phyloP scores from a whole-genome alignment of 257 asterid genomes.

The Phtheirospermum japonicum region DNA sequence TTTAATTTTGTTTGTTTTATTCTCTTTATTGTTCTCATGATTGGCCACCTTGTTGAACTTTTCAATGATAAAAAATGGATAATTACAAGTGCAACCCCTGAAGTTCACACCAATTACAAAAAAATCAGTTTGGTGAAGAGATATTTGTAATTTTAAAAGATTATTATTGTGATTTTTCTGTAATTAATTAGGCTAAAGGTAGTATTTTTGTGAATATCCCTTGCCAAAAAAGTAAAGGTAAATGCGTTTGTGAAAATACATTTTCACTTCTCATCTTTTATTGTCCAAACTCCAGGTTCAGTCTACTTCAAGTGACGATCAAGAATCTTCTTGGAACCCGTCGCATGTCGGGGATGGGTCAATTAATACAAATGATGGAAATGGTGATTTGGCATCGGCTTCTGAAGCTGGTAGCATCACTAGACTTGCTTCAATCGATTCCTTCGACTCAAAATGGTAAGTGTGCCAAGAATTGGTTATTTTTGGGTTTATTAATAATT shows the following conservation, averaged over 20 bases:
- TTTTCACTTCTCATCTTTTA: slow-evolving; percentile 1
- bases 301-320: slow-evolving; percentile 53
- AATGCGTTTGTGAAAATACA: background rate
- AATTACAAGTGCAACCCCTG: no score
- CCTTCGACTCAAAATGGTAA: slow-evolving; percentile 98
- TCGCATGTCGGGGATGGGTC: slow-evolving; percentile 71
- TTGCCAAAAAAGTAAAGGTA: background rate
- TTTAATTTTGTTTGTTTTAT: background rate
- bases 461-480: slow-evolving; percentile 2
- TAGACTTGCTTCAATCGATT: slow-evolving; percentile 95
- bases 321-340: slow-evolving; percentile 81
- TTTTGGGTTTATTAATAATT: no score
- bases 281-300: slow-evolving; percentile 36
- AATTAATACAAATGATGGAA: slow-evolving; percentile 49
- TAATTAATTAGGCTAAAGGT: background rate
- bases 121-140: no score
- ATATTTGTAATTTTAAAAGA: no score
- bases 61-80: no score
- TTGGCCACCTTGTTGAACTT: no score
- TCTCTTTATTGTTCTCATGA: background rate
- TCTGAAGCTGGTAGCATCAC: slow-evolving; percentile 78
- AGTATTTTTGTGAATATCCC: background rate
- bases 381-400: slow-evolving; percentile 43
- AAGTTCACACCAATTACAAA: no score
- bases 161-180: no score